phyloP scores from a whole-genome alignment of 768 basidiomycete genomes.

The Wakefieldia striispora region DNA sequence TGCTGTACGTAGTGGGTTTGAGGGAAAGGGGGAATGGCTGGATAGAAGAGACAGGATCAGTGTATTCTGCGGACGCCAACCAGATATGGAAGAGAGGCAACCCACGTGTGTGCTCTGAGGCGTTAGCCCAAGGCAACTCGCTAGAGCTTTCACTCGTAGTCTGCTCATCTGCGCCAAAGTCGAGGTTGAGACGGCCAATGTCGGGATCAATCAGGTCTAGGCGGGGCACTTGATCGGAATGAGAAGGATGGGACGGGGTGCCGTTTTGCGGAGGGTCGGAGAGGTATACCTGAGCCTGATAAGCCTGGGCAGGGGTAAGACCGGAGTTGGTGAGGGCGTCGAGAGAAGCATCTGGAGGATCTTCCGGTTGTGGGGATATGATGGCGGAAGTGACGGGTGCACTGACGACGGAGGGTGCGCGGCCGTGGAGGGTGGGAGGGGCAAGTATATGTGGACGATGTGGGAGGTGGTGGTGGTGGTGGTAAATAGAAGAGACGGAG shows the following conservation, averaged over 20 bases:
- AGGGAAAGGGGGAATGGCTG: slow-evolving; percentile 26
- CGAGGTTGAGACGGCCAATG: slow-evolving; percentile 56
- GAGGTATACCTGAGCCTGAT: slow-evolving; percentile 71
- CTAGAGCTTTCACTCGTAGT: slow-evolving; percentile 43
- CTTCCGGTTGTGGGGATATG: slow-evolving; percentile 47
- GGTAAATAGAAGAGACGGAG: slow-evolving; percentile 11
- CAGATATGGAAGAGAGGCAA: slow-evolving; percentile 29
- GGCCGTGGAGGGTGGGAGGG: slow-evolving; percentile 41
- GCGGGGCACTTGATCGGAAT: slow-evolving; percentile 33
- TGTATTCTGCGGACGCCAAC: slow-evolving; percentile 24
- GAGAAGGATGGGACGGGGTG: slow-evolving; percentile 15
- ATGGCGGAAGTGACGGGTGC: slow-evolving; percentile 41
- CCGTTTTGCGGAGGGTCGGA: slow-evolving; percentile 41
- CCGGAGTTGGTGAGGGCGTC: slow-evolving; percentile 48
- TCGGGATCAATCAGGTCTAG: slow-evolving; percentile 51
- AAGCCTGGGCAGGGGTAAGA: slow-evolving; percentile 76
- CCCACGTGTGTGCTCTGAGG: slow-evolving; percentile 44
- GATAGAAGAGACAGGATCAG: slow-evolving; percentile 22
- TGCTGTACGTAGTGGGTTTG: slow-evolving; percentile 25
- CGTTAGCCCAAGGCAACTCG: slow-evolving; percentile 57
- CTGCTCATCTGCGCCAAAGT: slow-evolving; percentile 42
- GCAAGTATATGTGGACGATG: slow-evolving; percentile 32
- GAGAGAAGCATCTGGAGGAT: slow-evolving; percentile 45
- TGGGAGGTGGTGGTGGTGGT: slow-evolving; percentile 19
- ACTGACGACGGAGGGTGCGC: slow-evolving; percentile 52